phyloP scores from a whole-genome alignment of 345 rosid genomes.

The Populus ilicifolia region DNA sequence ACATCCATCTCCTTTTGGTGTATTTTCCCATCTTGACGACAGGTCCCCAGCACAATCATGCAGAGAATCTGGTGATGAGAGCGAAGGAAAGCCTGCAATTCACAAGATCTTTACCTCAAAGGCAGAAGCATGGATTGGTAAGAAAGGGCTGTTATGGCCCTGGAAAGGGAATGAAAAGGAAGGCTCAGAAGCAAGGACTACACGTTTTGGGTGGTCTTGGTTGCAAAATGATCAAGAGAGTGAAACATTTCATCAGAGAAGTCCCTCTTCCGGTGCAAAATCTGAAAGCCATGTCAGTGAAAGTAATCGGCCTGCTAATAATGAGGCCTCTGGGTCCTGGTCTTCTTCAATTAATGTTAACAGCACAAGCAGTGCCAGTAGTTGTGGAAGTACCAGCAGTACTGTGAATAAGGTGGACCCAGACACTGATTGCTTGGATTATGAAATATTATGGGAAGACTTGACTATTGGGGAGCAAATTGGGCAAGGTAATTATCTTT shows the following conservation, averaged over 20 bases:
- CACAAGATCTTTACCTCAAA: conserved; percentile 67
- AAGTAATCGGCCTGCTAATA: conserved; percentile 42
- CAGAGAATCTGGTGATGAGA: conserved; percentile 66
- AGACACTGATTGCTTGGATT: conserved; percentile 75
- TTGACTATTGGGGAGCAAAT: conserved; percentile 77
- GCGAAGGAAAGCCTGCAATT: conserved; percentile 66
- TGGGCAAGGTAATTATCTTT: conserved; percentile 72
- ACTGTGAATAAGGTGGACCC: conserved; percentile 69
- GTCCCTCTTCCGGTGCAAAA: conserved; percentile 39
- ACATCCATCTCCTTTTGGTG: conserved; percentile 56
- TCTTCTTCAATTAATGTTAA: conserved; percentile 64
- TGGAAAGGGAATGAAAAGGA: conserved; percentile 89
- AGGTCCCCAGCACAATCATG: conserved; percentile 41
- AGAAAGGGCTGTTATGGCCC: conserved; percentile 87
- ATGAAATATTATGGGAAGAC: conserved; percentile 92
- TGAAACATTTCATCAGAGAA: conserved; percentile 38
- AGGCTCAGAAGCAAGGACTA: conserved; percentile 48
- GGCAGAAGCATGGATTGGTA: conserved; percentile 86
- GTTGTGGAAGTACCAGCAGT: conserved; percentile 83
- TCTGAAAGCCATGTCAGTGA: conserved; percentile 49
- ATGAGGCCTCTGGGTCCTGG: conserved; percentile 75
- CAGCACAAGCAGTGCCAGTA: conserved; percentile 92
- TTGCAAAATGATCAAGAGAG: conserved; percentile 57
- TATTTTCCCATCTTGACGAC: conserved; percentile 48
- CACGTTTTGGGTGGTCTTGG: conserved; percentile 53